Evolutionary conservation across 345 rosid species (phyloP), one percentile per base, ranked within the genome.

Genomic region (Melaleuca quinquenervia): DNA sequence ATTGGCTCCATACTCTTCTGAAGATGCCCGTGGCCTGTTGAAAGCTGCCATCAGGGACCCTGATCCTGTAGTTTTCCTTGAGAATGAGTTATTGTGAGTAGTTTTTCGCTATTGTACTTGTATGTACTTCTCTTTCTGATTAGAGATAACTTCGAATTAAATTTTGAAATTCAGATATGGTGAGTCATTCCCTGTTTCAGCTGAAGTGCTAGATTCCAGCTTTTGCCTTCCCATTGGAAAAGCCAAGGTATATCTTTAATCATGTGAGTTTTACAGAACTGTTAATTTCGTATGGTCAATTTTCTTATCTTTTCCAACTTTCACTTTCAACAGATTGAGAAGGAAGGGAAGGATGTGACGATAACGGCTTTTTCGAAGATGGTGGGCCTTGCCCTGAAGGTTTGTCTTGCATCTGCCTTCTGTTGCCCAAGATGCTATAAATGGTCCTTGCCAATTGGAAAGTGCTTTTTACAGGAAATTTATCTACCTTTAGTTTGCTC

Each of bases 1-100:
- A 16, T 90, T 97, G 29, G 36, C 93, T 82, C 98, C 99, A 49
- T 97, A 96, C 87, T 94, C 93, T 84, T 94, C 98, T 21, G 99
- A 97, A 91, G 99, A 97, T 92, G 94, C 98, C 62, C 98, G 99
- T 56, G 99, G 99, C 52, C 95, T 97, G 84, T 90, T 97, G 84
- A 97, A 97, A 93, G 98, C 98, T 89, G 99, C 98, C 82, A 96
- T 97, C 83, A 94, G 99, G 87, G 99, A 97, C 91, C 98, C 99
- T 56, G 99, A 96, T 90, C 98, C 99, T 86, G 98, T 97, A 87
- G 96, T 96, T 88, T 97, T 97, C 93, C 98, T 96, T 44, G 99
- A 97, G 91, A 97, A 97, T 87, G 99, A 97, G 91, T 88, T 97
- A 85, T 89, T 97, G 99, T 96, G 90, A 93, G 99, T 91, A 84